These are phyloP conservation scores for Quercus parvula DNA, from an alignment of 306 rosid genomes.

Conservation along the genomic window DNA sequence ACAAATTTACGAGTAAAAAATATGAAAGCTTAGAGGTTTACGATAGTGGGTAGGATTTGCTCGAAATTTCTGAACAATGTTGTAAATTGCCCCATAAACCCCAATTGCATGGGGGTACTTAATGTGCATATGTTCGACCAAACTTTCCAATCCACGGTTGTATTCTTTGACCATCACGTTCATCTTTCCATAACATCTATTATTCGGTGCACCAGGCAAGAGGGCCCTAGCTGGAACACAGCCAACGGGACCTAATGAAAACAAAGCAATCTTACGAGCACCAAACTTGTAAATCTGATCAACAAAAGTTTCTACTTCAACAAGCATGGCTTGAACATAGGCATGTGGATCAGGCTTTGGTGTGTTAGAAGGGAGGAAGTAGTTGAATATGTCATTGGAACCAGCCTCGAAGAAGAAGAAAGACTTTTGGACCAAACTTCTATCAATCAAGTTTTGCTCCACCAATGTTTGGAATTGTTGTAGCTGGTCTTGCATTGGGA, in stretches of 20 bases:
- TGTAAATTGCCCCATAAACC: constrained; percentile 28
- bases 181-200: constrained; percentile 23
- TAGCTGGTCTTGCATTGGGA: constrained; percentile 27
- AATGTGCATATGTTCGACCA: constrained; percentile 1
- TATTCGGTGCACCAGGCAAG: constrained; percentile 19
- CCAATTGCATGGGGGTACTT: constrained; percentile 12
- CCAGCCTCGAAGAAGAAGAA: constrained; percentile 42
- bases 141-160: constrained; percentile 31
- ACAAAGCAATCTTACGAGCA: constrained; percentile 24
- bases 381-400: constrained; percentile 38
- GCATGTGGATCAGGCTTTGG: constrained; percentile 4
- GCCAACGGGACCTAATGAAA: constrained; percentile 35
- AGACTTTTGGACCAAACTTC: constrained; percentile 17
- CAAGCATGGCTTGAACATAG: constrained; percentile 29
- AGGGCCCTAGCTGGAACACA: constrained; percentile 36
- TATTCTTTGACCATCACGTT: constrained; percentile 25
- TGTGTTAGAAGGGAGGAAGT: constrained; percentile 5
- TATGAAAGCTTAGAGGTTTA: not conserved
- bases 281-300: constrained; percentile 21
- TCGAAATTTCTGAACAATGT: constrained; percentile 18
- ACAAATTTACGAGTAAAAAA: too few species aligned
- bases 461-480: constrained; percentile 32
- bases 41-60: constrained; percentile 23
- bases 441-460: constrained; percentile 18
- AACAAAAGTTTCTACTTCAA: constrained; percentile 14